Evolutionary conservation across 495 filamentous ascomycete species (phyloP), one percentile per base, ranked within the genome.

Genomic region (Podospora pseudocomata): DNA sequence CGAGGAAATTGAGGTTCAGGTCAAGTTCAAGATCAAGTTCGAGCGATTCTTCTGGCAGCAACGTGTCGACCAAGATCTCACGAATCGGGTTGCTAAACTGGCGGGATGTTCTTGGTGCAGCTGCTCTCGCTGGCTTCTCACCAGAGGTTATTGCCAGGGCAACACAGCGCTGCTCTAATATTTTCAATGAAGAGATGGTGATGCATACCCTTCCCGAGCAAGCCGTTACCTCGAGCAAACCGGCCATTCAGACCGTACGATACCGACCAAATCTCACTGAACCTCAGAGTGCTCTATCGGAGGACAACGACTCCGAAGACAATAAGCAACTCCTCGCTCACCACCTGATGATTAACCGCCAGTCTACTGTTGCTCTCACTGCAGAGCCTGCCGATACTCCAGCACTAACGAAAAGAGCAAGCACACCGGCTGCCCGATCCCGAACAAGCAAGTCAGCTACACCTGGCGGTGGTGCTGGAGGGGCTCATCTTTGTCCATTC

Each of bases 51-150:
- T 57, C 57, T 0, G 62, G 44, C 53, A 30, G 23, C 18, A 28
- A 64, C 30, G 56, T 32, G 15, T 53, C 68, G 26, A 67, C 59
- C 6, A 76, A 32, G 57, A 66, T 75, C 32, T 26, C 15, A 65
- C 72, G 54, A 69, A 85, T 66, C 83, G 67, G 78, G 3, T 77
- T 88, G 5, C 86, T 91, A 2, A 90, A 94, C 76, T 97, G 93
- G 93, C 89, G 89, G 57, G 90, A 94, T 65, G 84, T 95, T 1
- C 75, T 96, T 34, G 90, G 90, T 9, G 79, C 91, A 0, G 93
- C 93, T 23, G 84, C 90, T 0, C 82, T 93, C 67, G 85, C 82
- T 1, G 91, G 90, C 0, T 90, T 91, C 74, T 79, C 88, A 0
- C 72, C 83, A 1, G 73, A 75, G 4, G 90, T 87, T 5, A 80